Evolutionary conservation across 345 rosid genomes (phyloP).

Genomic region (Adansonia digitata): DNA sequence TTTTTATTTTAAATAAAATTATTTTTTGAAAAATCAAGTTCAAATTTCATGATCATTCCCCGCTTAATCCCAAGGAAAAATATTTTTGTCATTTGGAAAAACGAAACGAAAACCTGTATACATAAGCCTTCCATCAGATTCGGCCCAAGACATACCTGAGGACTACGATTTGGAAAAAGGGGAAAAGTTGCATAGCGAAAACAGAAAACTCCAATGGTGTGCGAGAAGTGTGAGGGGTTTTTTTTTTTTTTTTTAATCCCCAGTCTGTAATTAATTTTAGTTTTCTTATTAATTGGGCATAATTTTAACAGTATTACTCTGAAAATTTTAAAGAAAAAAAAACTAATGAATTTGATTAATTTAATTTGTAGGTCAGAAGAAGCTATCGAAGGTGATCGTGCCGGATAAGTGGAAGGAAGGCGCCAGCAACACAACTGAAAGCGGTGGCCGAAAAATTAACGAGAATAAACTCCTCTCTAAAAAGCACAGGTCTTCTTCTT

Average conservation of each 20-base stretch:
- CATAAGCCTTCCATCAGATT: too few relatives aligned
- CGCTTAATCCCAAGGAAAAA: too few relatives aligned
- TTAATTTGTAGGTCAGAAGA: constrained; percentile 72
- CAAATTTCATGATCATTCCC: too few relatives aligned
- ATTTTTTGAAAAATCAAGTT: too few relatives aligned
- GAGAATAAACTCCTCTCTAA: constrained; percentile 99
- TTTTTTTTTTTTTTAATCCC: background rate
- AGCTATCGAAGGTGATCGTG: constrained; percentile 90
- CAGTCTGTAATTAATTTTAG: background rate
- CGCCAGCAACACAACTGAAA: constrained; percentile 87
- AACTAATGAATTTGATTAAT: background rate
- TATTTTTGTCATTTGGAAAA: background rate
- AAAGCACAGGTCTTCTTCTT: constrained; percentile 55
- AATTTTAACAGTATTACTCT: background rate
- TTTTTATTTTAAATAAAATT: too few relatives aligned
- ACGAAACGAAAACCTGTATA: background rate
- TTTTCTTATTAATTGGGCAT: background rate
- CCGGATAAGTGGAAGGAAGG: constrained; percentile 99
- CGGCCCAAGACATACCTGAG: background rate
- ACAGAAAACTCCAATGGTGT: constrained; percentile 52
- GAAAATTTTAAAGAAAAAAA: background rate
- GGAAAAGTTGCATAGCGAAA: background rate
- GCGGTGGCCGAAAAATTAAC: constrained; percentile 96
- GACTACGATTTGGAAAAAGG: constrained; percentile 18
- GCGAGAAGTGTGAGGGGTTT: constrained; percentile 83